Percentiles rank a stretch among this genome's conserved stretches.
phyloP scores from a whole-genome alignment of 768 basidiomycete species.

The Mycena crocata region DNA sequence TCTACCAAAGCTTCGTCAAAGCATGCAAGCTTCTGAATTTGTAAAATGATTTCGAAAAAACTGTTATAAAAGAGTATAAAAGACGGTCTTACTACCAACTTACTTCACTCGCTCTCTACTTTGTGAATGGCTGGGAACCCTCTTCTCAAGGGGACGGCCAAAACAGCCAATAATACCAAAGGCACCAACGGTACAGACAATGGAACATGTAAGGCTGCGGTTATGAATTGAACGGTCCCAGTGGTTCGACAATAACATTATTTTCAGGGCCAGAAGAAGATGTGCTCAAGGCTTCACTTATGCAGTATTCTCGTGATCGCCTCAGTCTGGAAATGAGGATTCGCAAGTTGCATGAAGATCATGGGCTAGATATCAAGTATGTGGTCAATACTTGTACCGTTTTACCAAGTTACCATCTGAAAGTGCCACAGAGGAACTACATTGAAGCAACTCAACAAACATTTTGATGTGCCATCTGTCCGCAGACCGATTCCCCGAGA shows the following conservation, averaged over 20 bases:
- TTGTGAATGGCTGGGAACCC: constrained; percentile 13
- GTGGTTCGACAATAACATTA: not conserved
- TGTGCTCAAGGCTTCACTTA: not conserved
- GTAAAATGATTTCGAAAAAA: too few relatives aligned
- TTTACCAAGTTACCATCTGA: not conserved
- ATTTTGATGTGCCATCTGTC: constrained; percentile 34
- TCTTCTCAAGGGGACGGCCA: not conserved
- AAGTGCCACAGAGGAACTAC: constrained; percentile 8
- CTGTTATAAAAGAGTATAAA: not conserved
- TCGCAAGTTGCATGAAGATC: constrained; percentile 6
- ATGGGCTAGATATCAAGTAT: constrained; percentile 4
- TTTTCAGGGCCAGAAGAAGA: constrained; percentile 5
- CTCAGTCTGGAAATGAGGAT: not conserved
- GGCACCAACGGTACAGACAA: constrained; percentile 4
- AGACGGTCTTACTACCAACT: too few relatives aligned
- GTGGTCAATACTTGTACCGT: not conserved
- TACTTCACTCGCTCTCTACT: too few relatives aligned
- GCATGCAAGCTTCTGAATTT: too few relatives aligned
- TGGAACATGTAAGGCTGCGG: constrained; percentile 4
- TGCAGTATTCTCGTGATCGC: not conserved
- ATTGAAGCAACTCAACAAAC: constrained; percentile 27
- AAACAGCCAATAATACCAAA: constrained; percentile 3
- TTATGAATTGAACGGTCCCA: not conserved
- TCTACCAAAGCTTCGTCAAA: too few relatives aligned
- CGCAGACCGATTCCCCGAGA: constrained; percentile 30